Evolutionary conservation across 805 yeast genomes (phyloP).

Genomic region (Yamadazyma nakazawae): DNA sequence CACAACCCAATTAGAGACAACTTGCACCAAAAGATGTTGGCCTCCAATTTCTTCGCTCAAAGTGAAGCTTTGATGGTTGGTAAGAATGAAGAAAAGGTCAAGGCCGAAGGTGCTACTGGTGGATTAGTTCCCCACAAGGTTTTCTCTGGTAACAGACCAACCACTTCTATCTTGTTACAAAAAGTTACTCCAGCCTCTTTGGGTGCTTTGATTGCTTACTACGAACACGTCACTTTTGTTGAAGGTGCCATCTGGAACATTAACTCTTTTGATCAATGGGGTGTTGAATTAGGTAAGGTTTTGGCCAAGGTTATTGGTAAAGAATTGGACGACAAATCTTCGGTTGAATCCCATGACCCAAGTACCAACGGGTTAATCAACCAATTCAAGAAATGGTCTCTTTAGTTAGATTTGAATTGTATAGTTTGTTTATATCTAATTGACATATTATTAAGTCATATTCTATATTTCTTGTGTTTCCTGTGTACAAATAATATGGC

Average conservation of each 20-base stretch:
- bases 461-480: neutral
- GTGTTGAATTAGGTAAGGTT: constrained; percentile 98
- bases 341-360: constrained; percentile 73
- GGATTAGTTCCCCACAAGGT: constrained; percentile 91
- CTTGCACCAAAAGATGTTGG: constrained; percentile 95
- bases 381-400: constrained; percentile 85
- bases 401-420: neutral
- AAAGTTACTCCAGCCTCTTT: constrained; percentile 94
- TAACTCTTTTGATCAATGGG: constrained; percentile 99
- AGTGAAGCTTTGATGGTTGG: constrained; percentile 98
- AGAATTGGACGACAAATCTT: constrained; percentile 66
- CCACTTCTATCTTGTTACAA: constrained; percentile 94
- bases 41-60: constrained; percentile 98
- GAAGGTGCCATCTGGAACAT: constrained; percentile 99
- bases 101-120: constrained; percentile 85
- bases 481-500: neutral
- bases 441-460: neutral
- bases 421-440: neutral
- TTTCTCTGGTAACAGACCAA: constrained; percentile 98
- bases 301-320: constrained; percentile 93
- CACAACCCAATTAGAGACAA: constrained; percentile 95
- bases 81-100: constrained; percentile 78
- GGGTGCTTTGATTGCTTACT: constrained; percentile 96
- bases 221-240: constrained; percentile 94
- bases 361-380: constrained; percentile 92